Base-by-base conservation (phyloP, 495 filamentous ascomycete genomes). In the Neurospora hispaniola region DNA sequence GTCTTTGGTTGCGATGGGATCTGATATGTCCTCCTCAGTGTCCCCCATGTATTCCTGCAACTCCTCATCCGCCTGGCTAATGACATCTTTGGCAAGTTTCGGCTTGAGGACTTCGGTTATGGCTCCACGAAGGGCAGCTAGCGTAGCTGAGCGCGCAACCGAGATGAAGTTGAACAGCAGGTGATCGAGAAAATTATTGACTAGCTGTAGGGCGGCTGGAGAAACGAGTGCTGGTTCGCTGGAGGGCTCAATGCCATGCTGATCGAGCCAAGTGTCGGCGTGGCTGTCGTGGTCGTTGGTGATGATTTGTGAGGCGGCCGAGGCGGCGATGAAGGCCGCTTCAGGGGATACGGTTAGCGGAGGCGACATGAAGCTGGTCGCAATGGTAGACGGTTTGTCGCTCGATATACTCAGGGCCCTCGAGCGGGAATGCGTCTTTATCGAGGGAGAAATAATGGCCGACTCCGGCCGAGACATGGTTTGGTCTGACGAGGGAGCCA, bases 151-250 rank as follows among this genome's bases (percentile, higher is more conserved):
- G 74, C 92, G 91, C 3, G 96, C 89, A 16, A 88, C 82, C 27
- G 89, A 88, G 14, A 99, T 88, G 74, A 98, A 91, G 77, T 92
- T 94, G 84, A 92, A 97, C 4, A 99, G 85, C 1, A 98, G 85
- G 76, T 97, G 93, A 78, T 99, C 96, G 69, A 99, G 88, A 81
- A 99, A 98, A 71, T 89, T 88, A 79, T 99, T 99, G 80, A 98
- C 86, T 5, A 96, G 87, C 42, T 87, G 86, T 69, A 99, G 84
- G 3, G 96, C 93, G 23, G 85, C 87, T 9, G 89, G 86, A 68
- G 93, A 91, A 38, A 97, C 92, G 70, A 90, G 80, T n/a, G 92
- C 92, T 18, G 88, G 86, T 72, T 89, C 89, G 70, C 86, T 86
- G 16, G 87, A 87, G 5, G 89, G 88, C 71, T 90, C 86, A 40